These are phyloP conservation scores for Diophrys appendiculata DNA, from an alignment of 73 alveolate genomes.

Conservation along the genomic window DNA sequence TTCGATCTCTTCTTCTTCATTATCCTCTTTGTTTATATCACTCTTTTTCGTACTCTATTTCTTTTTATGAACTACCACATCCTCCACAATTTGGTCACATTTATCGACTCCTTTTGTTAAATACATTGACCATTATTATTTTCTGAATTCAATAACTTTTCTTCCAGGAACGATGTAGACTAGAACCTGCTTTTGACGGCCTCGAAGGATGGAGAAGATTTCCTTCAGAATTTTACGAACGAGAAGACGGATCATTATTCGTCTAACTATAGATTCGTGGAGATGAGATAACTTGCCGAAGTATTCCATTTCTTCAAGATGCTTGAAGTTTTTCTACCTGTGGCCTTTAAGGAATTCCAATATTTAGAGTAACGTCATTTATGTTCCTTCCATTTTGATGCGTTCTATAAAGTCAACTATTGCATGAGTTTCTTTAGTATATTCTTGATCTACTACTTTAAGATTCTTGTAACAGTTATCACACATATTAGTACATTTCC, in stretches of 20 bases:
- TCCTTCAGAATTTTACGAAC: slow-evolving; percentile 9
- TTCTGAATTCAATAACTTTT: neutral
- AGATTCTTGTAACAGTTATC: slow-evolving; percentile 58
- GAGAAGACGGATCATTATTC: slow-evolving; percentile 3
- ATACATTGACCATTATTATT: neutral
- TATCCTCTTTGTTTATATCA: too few relatives aligned
- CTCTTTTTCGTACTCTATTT: too few relatives aligned
- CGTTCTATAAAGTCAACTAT: neutral
- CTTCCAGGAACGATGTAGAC: neutral
- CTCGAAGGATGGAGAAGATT: neutral
- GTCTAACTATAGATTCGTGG: neutral
- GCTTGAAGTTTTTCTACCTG: neutral
- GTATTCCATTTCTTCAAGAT: neutral
- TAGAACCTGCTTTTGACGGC: neutral
- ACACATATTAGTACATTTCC: slow-evolving; percentile 40
- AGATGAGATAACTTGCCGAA: neutral
- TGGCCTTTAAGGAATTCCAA: neutral
- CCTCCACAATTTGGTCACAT: too few relatives aligned
- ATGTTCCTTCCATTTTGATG: neutral
- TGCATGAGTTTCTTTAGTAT: slow-evolving; percentile 21
- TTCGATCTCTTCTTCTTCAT: too few relatives aligned
- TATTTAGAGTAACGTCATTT: neutral
- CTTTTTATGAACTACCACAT: too few relatives aligned
- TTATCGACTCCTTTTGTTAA: neutral
- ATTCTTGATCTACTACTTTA: slow-evolving; percentile 1